These are phyloP conservation scores for Termitomyces sp. DNA, from an alignment of 768 basidiomycete genomes.

Conservation along the genomic window DNA sequence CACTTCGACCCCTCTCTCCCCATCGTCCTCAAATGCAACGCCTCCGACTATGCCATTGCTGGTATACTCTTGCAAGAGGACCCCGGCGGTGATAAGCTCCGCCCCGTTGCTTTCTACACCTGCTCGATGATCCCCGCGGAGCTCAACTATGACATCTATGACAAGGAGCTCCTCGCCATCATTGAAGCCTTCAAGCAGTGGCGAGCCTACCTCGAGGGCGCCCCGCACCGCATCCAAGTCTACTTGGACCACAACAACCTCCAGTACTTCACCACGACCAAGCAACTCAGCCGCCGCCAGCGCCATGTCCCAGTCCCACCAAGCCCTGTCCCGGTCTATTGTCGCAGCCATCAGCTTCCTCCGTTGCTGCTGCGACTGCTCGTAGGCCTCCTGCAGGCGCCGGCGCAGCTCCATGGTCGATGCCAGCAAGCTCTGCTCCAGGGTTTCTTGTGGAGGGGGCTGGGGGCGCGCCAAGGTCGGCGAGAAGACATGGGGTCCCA, in stretches of 20 bases:
- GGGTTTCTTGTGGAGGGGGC: too few species aligned
- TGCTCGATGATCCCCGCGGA: not conserved
- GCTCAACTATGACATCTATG: not conserved
- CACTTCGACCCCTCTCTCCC: not conserved
- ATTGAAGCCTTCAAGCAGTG: not conserved
- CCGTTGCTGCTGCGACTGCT: too few species aligned
- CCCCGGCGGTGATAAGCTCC: not conserved
- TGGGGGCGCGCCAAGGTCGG: too few species aligned
- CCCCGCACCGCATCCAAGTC: not conserved
- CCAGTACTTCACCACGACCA: too few species aligned
- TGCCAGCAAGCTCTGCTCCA: too few species aligned
- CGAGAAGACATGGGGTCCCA: too few species aligned
- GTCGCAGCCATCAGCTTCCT: too few species aligned
- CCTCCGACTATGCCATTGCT: not conserved
- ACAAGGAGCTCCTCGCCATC: not conserved
- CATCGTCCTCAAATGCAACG: not conserved
- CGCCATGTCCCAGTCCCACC: too few species aligned
- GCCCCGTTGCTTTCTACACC: not conserved
- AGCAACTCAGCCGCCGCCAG: too few species aligned
- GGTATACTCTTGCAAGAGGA: not conserved
- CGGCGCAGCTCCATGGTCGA: too few species aligned
- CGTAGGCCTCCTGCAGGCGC: too few species aligned
- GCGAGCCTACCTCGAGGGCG: not conserved
- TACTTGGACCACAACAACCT: not conserved
- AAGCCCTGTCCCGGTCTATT: too few species aligned